Conservation (phyloP, 306 rosid species). For the Clitoria ternatea region DNA sequence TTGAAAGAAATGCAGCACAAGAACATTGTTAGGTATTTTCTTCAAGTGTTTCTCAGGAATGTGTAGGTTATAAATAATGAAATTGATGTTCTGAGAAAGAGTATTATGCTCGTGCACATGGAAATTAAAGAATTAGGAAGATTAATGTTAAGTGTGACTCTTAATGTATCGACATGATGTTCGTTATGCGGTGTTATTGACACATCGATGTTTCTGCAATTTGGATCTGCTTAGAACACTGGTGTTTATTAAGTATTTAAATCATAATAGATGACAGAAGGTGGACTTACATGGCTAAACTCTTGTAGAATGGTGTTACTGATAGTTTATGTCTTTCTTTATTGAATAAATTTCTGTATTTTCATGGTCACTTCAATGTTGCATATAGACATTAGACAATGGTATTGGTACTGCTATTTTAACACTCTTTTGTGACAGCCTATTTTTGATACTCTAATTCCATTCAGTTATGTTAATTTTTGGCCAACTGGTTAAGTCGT, state of each 20-base stretch:
- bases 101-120: neutral
- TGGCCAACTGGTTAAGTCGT: neutral
- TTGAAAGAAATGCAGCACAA: slow-evolving; percentile 89
- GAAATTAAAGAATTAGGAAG: neutral
- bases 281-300: neutral
- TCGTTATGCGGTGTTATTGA: neutral
- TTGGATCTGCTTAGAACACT: neutral
- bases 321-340: slow-evolving; percentile 10
- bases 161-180: neutral
- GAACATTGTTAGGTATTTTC: slow-evolving; percentile 74
- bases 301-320: neutral
- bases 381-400: neutral
- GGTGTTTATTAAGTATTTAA: neutral
- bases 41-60: neutral
- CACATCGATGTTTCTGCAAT: neutral
- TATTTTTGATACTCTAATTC: neutral
- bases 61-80: neutral
- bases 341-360: slow-evolving; percentile 1
- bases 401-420: too few species aligned
- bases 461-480: neutral
- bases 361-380: neutral
- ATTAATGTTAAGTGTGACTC: neutral
- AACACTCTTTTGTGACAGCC: neutral
- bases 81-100: slow-evolving; percentile 9
- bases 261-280: neutral